Evolutionary conservation across 371 early-diverging fungal genomes (phyloP).

Genomic region (Mucor saturninus): DNA sequence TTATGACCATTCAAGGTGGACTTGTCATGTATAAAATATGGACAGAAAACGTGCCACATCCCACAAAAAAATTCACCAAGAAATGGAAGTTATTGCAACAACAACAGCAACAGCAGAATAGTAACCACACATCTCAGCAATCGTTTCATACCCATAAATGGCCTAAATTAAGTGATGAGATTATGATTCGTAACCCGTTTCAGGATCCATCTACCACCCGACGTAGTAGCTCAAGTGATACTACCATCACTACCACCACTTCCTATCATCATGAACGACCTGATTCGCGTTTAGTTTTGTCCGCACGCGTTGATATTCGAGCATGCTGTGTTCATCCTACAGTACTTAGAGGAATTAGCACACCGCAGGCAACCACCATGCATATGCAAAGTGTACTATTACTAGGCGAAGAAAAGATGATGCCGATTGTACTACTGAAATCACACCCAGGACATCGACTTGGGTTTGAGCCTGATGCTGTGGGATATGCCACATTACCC

Average conservation of each 20-base stretch:
- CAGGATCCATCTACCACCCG: slow-evolving; percentile 18
- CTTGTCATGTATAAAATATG: slow-evolving; percentile 54
- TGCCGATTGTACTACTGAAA: slow-evolving; percentile 41
- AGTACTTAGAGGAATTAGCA: slow-evolving; percentile 45
- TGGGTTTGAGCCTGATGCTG: slow-evolving; percentile 56
- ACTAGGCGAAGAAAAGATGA: slow-evolving; percentile 50
- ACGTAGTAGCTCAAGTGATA: slow-evolving; percentile 3
- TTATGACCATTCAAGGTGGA: slow-evolving; percentile 49
- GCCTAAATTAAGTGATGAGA: slow-evolving; percentile 48
- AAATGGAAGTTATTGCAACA: slow-evolving; percentile 8
- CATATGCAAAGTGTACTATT: slow-evolving; percentile 53
- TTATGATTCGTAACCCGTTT: slow-evolving; percentile 27
- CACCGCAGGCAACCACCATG: slow-evolving; percentile 41
- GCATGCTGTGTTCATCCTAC: slow-evolving; percentile 56
- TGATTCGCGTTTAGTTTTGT: slow-evolving; percentile 38
- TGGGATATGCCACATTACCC: slow-evolving; percentile 47
- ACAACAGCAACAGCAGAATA: neutral
- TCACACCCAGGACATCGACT: slow-evolving; percentile 49
- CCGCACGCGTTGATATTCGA: slow-evolving; percentile 31
- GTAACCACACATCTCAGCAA: neutral
- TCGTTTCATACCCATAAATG: slow-evolving; percentile 17
- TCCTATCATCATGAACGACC: slow-evolving; percentile 2
- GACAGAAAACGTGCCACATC: slow-evolving; percentile 27
- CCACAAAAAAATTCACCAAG: neutral
- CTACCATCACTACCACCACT: slow-evolving; percentile 6